Evolutionary conservation across 495 filamentous ascomycete species (phyloP), one percentile per base, ranked within the genome.

Genomic region (Apodospora peruviana): DNA sequence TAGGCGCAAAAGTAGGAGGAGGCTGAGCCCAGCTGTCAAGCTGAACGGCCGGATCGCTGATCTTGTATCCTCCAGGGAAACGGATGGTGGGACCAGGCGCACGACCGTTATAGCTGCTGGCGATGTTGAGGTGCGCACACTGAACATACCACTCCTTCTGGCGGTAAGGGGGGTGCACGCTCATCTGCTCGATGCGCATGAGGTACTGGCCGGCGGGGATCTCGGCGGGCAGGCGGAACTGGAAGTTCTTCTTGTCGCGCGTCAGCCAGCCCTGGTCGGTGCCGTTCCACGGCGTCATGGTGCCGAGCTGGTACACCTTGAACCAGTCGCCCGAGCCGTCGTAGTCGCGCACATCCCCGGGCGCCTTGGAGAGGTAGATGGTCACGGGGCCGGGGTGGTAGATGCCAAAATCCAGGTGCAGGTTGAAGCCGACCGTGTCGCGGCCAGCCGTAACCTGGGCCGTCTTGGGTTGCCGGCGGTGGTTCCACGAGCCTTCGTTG

Each of bases 161-260:
- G 14, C 66, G 55, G 5, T 52, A 40, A 5, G 62, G 57, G 40
- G 43, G 66, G 50, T 80, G 76, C 4, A 80, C 59, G 0, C 69
- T 75, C 48, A 81, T 77, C 51, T 78, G 63, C 55, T 79, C 76
- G n/a, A 70, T 69, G n/a, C 76, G 71, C 25, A 79, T 64, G 0
- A 80, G 66, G 50, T 76, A 76, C 40, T 75, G 62, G 7, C 71
- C 70, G 9, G 66, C 57, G 0, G 64, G 57, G 21, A 76, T 63
- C 34, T 56, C 53, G 35, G 5, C 17, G 19, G 53, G 53, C 19
- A 56, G 43, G 3, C 43, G 43, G 48, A 56, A 56, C 48, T 51
- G 37, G 32, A 47, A 51, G 19, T 47, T 47, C 40, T 48, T 48
- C 48, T 29, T 38, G 44, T 56, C 45, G 11, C 40, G 34, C 18